Evolutionary conservation across 2,329 filamentous ascomycete genomes (phyloP), one percentile per base, ranked within the genome.

Genomic region (Elsinoe fawcettii): DNA sequence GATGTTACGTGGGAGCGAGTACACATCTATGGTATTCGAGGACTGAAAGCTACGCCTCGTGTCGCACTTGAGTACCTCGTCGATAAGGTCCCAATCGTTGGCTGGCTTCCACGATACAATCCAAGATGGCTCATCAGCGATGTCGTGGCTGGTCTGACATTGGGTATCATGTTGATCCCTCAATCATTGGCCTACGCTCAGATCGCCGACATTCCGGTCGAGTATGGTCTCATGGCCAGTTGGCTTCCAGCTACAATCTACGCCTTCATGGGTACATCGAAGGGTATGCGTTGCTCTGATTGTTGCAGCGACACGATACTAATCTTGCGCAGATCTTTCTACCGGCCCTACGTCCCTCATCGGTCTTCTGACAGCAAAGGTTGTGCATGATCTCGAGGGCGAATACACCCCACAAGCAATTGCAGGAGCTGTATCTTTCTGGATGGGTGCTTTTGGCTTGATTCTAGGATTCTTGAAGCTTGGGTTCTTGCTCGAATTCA

Each of bases 401-500:
- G 67, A 66, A 41, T 83, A 80, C 65, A 68, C 73, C 1, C 74
- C 80, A 1, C 75, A 79, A 18, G 74, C 79, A 32, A 80, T 86
- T 32, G 80, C 82, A 1, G 80, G 80, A 0, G 82, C 81, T 6
- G 76, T 85, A 1, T 80, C 83, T 11, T 77, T 86, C 65, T 80
- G 82, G 70, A 81, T 85, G 60, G 84, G 84, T 0, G 72, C 84
- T 2, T 84, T 82, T 63, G 74, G 78, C 14, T 74, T 86, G 20
- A 73, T 76, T 14, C 70, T 86, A 2, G 83, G 83, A 0, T 72
- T 85, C 1, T 72, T 85, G 20, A 83, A 82, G 55, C 77, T 86
- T 4, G 83, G 83, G 0, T 86, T 84, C 65, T 72, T 86, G 4
- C 74, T 86, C 18, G 82, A 86, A 59, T 86, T 84, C 63, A 80